Conservation (phyloP, 2,329 filamentous ascomycete genomes). For the Allantophomopsis lycopodina region DNA sequence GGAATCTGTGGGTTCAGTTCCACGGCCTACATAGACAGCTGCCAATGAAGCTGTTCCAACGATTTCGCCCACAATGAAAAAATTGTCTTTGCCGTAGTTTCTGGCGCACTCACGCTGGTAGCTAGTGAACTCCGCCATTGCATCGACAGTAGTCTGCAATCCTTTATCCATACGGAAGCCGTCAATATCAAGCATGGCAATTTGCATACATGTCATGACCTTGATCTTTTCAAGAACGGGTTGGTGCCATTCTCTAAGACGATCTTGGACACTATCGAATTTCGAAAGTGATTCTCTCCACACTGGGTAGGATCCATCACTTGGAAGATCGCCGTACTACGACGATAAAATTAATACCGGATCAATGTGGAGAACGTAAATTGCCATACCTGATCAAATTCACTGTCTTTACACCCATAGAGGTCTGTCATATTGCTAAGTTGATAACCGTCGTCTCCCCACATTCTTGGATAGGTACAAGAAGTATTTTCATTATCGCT, state of each 20-base stretch:
- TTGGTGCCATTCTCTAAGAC: slow-evolving; percentile 47
- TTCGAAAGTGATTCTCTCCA: slow-evolving; percentile 50
- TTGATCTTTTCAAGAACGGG: slow-evolving; percentile 41
- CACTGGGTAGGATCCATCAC: slow-evolving; percentile 47
- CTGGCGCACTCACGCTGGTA: slow-evolving; percentile 42
- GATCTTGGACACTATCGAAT: slow-evolving; percentile 52
- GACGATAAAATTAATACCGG: not conserved
- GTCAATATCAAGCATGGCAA: slow-evolving; percentile 49
- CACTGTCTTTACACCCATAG: slow-evolving; percentile 44
- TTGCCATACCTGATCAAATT: slow-evolving; percentile 35
- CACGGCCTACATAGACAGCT: slow-evolving; percentile 47
- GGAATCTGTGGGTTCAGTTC: slow-evolving; percentile 38
- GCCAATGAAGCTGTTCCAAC: slow-evolving; percentile 47
- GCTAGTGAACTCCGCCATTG: slow-evolving; percentile 41
- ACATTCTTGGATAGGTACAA: slow-evolving; percentile 50
- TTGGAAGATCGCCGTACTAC: slow-evolving; percentile 48
- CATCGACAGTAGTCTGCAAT: slow-evolving; percentile 49
- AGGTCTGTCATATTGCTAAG: slow-evolving; percentile 30
- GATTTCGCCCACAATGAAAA: slow-evolving; percentile 50
- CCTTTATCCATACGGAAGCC: slow-evolving; percentile 56
- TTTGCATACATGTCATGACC: slow-evolving; percentile 48
- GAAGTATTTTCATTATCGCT: slow-evolving; percentile 38
- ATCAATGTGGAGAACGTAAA: not conserved
- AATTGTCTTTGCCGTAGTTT: slow-evolving; percentile 44
- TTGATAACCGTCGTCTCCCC: slow-evolving; percentile 41